Percentiles rank a stretch among this genome's conserved stretches.
Conservation (phyloP, 192 early-diverging fungal species). For the Coemansia sp. region DNA sequence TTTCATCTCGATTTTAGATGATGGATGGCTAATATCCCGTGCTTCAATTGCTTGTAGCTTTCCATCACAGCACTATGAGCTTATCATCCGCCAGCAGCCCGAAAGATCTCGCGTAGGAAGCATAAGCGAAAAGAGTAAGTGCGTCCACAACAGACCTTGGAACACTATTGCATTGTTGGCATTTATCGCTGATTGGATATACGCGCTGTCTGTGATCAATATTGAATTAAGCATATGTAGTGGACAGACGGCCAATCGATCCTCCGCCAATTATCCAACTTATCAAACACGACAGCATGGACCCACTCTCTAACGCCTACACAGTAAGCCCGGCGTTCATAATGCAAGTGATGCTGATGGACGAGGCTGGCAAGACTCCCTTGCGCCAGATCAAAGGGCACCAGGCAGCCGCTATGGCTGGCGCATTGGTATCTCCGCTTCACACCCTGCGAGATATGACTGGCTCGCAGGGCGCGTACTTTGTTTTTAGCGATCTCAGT, state of each 20-base stretch:
- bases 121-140: slow-evolving; percentile 85
- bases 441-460: slow-evolving; percentile 88
- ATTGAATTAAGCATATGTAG: slow-evolving; percentile 15
- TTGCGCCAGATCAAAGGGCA: slow-evolving; percentile 83
- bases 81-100: slow-evolving; percentile 84
- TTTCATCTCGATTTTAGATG: neutral
- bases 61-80: slow-evolving; percentile 38
- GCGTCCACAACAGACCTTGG: neutral
- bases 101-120: slow-evolving; percentile 88
- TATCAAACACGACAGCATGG: slow-evolving; percentile 33
- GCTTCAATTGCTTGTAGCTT: slow-evolving; percentile 12
- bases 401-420: slow-evolving; percentile 75
- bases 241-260: slow-evolving; percentile 58
- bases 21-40: neutral
- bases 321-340: slow-evolving; percentile 83
- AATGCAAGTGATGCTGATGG: slow-evolving; percentile 89
- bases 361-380: slow-evolving; percentile 70
- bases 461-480: slow-evolving; percentile 81
- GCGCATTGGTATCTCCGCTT: slow-evolving; percentile 89
- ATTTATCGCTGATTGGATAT: neutral
- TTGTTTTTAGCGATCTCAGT: slow-evolving; percentile 94
- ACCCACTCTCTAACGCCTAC: slow-evolving; percentile 29
- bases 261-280: slow-evolving; percentile 59
- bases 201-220: neutral
- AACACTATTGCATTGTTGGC: neutral